Conservation (phyloP, 768 basidiomycete genomes). For the Cyathus striatus region DNA sequence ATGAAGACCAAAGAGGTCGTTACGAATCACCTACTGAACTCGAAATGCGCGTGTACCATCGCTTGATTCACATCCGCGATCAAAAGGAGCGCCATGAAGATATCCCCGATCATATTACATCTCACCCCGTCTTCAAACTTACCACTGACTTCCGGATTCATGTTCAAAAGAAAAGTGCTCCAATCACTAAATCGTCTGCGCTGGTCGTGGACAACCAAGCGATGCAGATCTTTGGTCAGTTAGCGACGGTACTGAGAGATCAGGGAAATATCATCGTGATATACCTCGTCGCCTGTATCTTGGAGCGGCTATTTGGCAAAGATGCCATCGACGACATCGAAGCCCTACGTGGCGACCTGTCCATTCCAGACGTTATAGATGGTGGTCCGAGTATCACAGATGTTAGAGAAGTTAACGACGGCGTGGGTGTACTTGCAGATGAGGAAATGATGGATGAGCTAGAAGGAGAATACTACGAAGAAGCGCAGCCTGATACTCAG, state of each 20-base stretch:
- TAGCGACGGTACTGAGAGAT: constrained; percentile 58
- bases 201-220: constrained; percentile 59
- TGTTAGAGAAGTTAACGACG: constrained; percentile 16
- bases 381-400: constrained; percentile 36
- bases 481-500: constrained; percentile 12
- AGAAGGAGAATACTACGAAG: constrained; percentile 6
- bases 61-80: constrained; percentile 87
- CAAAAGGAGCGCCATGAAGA: constrained; percentile 71
- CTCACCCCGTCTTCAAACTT: constrained; percentile 74
- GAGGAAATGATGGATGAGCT: constrained; percentile 18
- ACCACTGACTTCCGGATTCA: constrained; percentile 77
- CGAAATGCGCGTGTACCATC: constrained; percentile 95
- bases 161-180: constrained; percentile 76
- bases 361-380: constrained; percentile 64
- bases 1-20: constrained; percentile 70
- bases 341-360: constrained; percentile 49
- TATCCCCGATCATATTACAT: constrained; percentile 61
- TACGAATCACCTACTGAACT: constrained; percentile 81
- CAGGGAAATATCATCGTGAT: constrained; percentile 69
- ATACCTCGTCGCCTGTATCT: constrained; percentile 84
- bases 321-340: constrained; percentile 78
- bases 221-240: constrained; percentile 63
- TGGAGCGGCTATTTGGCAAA: constrained; percentile 81
- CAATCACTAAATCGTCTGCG: constrained; percentile 63
- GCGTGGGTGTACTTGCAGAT: constrained; percentile 13